Evolutionary conservation across 345 rosid species (phyloP).

Genomic region (Brassica napus): DNA sequence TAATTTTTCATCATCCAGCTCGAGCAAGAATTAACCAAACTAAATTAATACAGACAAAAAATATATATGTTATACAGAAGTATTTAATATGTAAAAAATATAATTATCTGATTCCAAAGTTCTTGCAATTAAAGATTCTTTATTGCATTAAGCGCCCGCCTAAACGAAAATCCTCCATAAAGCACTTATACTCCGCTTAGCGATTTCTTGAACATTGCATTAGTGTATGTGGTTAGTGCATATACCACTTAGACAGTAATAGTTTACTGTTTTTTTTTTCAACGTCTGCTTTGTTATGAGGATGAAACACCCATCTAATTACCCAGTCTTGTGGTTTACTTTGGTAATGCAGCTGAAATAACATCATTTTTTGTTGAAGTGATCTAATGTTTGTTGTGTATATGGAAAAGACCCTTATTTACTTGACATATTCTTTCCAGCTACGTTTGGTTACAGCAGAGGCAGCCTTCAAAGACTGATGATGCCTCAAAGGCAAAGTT

Average conservation of each 20-base stretch:
- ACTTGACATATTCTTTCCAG: constrained; percentile 44
- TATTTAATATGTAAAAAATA: no score
- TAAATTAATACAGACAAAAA: no score
- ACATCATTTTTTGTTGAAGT: background rate
- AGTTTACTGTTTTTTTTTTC: background rate
- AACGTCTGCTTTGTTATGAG: background rate
- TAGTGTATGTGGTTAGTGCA: constrained; percentile 5
- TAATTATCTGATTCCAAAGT: no score
- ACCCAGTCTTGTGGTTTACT: background rate
- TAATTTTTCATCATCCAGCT: no score
- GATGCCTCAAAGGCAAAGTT: constrained; percentile 52
- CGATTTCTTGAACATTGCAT: background rate
- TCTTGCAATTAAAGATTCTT: no score
- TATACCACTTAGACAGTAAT: background rate
- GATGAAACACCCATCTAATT: background rate
- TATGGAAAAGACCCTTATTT: constrained; percentile 7
- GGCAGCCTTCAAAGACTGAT: constrained; percentile 48
- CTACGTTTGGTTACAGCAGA: constrained; percentile 50
- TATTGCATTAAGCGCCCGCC: no score
- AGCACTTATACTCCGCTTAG: no score
- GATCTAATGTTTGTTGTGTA: constrained; percentile 14
- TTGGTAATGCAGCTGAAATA: constrained; percentile 12
- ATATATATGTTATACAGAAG: no score
- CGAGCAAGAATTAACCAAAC: no score
- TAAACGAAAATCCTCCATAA: no score